Conservation (phyloP, 768 basidiomycete genomes). For the Amanita exitialis region DNA sequence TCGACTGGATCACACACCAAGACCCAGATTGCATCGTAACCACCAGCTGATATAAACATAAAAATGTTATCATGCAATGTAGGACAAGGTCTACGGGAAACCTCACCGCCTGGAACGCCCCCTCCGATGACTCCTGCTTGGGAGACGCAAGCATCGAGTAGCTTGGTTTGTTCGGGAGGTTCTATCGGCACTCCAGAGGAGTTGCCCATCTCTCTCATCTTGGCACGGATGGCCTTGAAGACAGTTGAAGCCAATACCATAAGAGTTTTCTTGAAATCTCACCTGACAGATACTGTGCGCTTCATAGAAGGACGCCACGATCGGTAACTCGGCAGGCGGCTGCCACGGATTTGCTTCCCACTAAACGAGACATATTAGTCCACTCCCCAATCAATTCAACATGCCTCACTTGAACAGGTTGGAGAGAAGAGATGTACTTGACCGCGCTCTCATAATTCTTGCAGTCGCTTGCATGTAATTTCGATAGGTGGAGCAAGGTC, state of each 20-base stretch:
- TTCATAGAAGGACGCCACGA: slow-evolving; percentile 48
- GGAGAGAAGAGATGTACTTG: slow-evolving; percentile 51
- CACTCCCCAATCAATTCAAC: background rate
- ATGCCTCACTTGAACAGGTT: slow-evolving; percentile 40
- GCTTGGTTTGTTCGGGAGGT: slow-evolving; percentile 73
- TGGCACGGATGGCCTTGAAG: slow-evolving; percentile 56
- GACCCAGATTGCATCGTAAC: slow-evolving; percentile 95
- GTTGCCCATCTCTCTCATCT: slow-evolving; percentile 81
- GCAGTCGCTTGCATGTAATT: slow-evolving; percentile 36
- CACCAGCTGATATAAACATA: slow-evolving; percentile 75
- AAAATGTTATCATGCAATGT: slow-evolving; percentile 1
- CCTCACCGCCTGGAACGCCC: slow-evolving; percentile 91
- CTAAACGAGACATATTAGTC: slow-evolving; percentile 18
- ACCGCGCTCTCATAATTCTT: slow-evolving; percentile 44
- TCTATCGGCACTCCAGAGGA: slow-evolving; percentile 80
- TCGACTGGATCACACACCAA: slow-evolving; percentile 60
- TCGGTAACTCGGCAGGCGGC: slow-evolving; percentile 27
- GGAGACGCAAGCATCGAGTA: slow-evolving; percentile 69
- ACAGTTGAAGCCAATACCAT: background rate
- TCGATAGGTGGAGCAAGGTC: slow-evolving; percentile 40
- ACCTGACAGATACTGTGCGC: slow-evolving; percentile 54
- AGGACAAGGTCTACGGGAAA: background rate
- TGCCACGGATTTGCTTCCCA: slow-evolving; percentile 53
- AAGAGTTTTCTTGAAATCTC: slow-evolving; percentile 7
- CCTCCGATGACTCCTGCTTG: slow-evolving; percentile 86